phyloP scores from a whole-genome alignment of 2,329 filamentous ascomycete species.

The Epichloe gansuensis region DNA sequence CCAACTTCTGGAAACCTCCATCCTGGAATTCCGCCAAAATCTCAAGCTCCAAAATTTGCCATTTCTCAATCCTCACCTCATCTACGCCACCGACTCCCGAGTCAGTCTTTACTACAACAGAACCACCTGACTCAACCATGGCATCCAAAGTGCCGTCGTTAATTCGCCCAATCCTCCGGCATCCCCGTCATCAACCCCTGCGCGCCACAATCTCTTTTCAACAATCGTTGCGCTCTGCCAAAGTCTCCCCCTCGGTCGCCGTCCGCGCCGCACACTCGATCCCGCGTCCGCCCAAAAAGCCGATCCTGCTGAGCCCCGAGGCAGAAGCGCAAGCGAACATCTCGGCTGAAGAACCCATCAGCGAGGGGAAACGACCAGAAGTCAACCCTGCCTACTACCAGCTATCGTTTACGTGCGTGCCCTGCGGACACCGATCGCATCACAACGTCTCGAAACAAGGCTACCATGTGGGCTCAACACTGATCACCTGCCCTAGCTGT shows the following conservation, averaged over 20 bases:
- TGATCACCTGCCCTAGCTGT: constrained; percentile 81
- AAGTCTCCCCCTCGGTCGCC: constrained; percentile 6
- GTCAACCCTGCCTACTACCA: constrained; percentile 58
- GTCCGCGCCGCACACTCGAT: constrained; percentile 23
- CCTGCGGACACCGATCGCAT: constrained; percentile 65
- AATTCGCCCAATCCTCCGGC: constrained; percentile 10
- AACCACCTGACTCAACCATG: constrained; percentile 11
- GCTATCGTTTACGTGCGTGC: constrained; percentile 84
- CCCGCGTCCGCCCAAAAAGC: constrained; percentile 15
- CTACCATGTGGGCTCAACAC: constrained; percentile 78
- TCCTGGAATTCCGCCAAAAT: too few species aligned
- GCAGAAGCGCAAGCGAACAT: constrained; percentile 5
- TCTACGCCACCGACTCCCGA: too few species aligned
- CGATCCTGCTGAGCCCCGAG: constrained; percentile 4
- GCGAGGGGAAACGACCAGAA: constrained; percentile 17
- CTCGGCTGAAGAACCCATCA: constrained; percentile 11
- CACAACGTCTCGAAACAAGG: constrained; percentile 88
- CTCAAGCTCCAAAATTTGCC: too few species aligned
- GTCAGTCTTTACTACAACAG: too few species aligned
- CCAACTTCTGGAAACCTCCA: too few species aligned
- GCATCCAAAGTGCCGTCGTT: constrained; percentile 14
- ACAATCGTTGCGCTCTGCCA: constrained; percentile 3
- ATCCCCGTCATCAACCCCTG: constrained; percentile 8
- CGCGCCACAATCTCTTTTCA: constrained; percentile 8
- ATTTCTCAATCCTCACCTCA: too few species aligned